Evolutionary conservation across 257 asterid species (phyloP), one percentile per base, ranked within the genome.

Genomic region (Jasminum sambac): DNA sequence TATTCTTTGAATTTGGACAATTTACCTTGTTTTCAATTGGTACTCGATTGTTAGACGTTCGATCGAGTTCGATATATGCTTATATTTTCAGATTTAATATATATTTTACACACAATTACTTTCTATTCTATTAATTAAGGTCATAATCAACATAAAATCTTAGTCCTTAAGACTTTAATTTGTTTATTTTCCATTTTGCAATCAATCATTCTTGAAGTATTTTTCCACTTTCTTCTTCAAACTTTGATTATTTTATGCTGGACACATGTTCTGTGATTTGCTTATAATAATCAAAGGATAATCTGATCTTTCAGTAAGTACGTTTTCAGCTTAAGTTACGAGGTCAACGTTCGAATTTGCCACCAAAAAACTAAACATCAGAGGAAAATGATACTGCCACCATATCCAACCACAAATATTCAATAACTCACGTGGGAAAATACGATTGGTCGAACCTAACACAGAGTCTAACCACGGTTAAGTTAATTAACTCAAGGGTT

Each of bases 401-500:
- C 78, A 41, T 38, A 63, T 69, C 58, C 62, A 81, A 36, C 44
- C 37, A 24, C 63, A 39, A 52, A 43, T 10, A 4, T 36, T 55
- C 44, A 7, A 17, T 1, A 30, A 25, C 19, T 25, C 67, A 57
- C 50, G 46, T 38, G 23, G 61, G 64, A 3, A 16, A 6, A 41
- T 24, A 38, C 52, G 21, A 48, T 72, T 76, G 63, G 57, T 66
- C 62, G 25, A 60, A 70, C 40, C 46, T 55, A 16, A 64, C 37
- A 55, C 14, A 43, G 6, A 8, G 11, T 30, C 60, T 30, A 78
- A 83, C 80, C 67, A 39, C 25, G 79, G 81, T 72, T 77, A 38
- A 72, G 74, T 77, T 72, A 64, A 74, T 78, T 76, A 88, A 86
- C 88, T 70, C 74, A 57, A 82, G 80, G 76, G 87, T 76, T 82